Base-by-base conservation (phyloP, 2,329 filamentous ascomycete genomes). In the Penicillium sp. region DNA sequence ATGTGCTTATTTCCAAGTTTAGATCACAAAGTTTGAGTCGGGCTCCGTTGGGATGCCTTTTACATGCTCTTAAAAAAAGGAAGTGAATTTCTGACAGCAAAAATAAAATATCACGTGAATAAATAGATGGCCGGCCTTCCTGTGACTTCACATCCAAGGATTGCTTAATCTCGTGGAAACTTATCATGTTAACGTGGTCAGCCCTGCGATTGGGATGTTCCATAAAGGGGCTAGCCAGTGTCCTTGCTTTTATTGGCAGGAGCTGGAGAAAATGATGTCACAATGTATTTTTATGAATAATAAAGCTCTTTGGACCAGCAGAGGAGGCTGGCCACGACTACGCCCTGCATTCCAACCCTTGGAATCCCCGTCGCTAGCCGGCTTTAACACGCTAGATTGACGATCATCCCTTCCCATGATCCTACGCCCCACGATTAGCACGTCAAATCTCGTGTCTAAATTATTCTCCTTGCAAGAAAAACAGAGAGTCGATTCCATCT, bases 291-390 rank as follows among this genome's bases (percentile, higher is more conserved):
- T 27, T 21, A 17, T 9, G 23, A 41, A 27, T 18, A 8, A 20
- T 9, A 2, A 42, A 20, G 3, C 13, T n/a, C n/a, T 29, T 13
- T 2, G 9, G 26, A 15, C 13, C 23, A 17, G 13, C 1, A 29
- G 1, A 5, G 23, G 20, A 42, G 7, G 15, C 12, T 27, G n/a
- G 24, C 26, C 17, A 42, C 29, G 39, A 29, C 23, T 29, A 18
- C 39, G 26, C 45, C 53, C 46, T 56, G 46, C 59, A 62, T 62
- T 60, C 59, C 58, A 57, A 36, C 51, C 53, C 49, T 55, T 58
- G 23, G 10, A 32, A 24, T n/a, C 36, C 12, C 56, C 58, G 58
- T 52, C 10, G 49, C 36, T 62, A 57, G 30, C 56, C 58, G 59
- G 24, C 10, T 46, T 27, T 42, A 30, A n/a, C 29, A 21, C 29